These are phyloP conservation scores for Heteromeles arbutifolia DNA, from an alignment of 306 rosid genomes.

Conservation along the genomic window DNA sequence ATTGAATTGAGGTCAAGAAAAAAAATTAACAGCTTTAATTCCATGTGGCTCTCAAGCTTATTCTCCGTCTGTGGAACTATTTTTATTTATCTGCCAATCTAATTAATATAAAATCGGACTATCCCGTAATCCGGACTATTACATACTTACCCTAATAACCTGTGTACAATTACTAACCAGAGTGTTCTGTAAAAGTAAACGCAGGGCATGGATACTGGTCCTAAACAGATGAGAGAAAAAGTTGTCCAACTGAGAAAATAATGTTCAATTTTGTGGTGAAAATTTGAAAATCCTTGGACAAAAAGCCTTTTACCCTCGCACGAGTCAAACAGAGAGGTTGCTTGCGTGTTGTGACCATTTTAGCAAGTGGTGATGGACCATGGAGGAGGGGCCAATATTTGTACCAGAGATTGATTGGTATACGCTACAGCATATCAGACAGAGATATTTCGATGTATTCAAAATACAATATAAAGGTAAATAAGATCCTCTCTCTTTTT, in stretches of 20 bases:
- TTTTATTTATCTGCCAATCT: too few species aligned
- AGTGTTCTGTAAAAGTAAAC: not conserved
- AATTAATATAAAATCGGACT: too few species aligned
- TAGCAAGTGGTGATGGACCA: not conserved
- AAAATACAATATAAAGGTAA: too few species aligned
- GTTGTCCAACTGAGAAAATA: not conserved
- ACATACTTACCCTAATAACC: too few species aligned
- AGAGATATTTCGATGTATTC: not conserved
- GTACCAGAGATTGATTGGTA: not conserved
- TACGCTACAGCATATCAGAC: not conserved
- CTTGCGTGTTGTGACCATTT: not conserved
- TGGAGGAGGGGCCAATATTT: not conserved
- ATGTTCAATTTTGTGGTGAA: not conserved
- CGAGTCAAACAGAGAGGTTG: not conserved
- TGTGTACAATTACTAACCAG: too few species aligned
- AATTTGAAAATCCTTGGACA: not conserved
- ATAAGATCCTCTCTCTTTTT: too few species aligned
- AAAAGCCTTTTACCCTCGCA: not conserved
- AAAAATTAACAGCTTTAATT: not conserved
- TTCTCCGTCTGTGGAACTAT: not conserved
- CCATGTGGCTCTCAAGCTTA: not conserved
- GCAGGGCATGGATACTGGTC: not conserved
- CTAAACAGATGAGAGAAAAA: not conserved
- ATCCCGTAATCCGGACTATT: too few species aligned
- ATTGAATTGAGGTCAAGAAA: not conserved